Evolutionary conservation across 257 asterid genomes (phyloP), one percentile per base, ranked within the genome.

Genomic region (Nicotiana obtusifolia): DNA sequence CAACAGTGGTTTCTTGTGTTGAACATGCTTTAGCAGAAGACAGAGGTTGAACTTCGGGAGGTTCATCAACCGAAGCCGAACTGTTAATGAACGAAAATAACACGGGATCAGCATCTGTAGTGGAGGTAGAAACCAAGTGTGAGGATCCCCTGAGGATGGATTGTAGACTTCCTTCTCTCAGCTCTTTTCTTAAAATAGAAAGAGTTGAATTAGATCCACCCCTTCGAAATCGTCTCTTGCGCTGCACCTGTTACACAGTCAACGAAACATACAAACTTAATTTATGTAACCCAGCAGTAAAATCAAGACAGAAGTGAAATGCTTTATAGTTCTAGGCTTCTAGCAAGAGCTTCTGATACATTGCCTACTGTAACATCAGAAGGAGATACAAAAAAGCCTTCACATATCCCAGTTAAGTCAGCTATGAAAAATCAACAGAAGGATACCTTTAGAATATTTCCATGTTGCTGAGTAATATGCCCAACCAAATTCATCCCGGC

Each of bases 111-210:
- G 95, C 85, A 82, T 89, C 92, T 5, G 88, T 22, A 47, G 83
- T 91, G 0, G 90, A 82, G 53, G 93, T 86, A 22, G 93, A 78
- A 83, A 80, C 86, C 59, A 82, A 77, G 81, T 71, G 75, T 2
- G 94, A 88, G 69, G 94, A 89, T 53, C 95, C 97, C 80, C 90
- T 83, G 0, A 89, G 88, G 80, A 93, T 81, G 59, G 95, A 88
- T 57, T 85, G 93, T 64, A 91, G 88, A 79, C 86, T 94, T 81
- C 93, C 97, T 64, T 92, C 96, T 81, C 90, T 89, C 77, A 91
- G 86, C 87, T 92, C 98, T 87, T 81, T 90, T 81, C 92, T 90
- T 71, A 93, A 80, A 54, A 84, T 60, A 13, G 97, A 84, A 76
- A 87, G 86, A 20, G 90, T 86, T 56, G 88, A 84, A 81, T 84